These are phyloP conservation scores for Cryptococcus sp. DNA, from an alignment of 1,284 basidiomycete species.

Conservation along the genomic window DNA sequence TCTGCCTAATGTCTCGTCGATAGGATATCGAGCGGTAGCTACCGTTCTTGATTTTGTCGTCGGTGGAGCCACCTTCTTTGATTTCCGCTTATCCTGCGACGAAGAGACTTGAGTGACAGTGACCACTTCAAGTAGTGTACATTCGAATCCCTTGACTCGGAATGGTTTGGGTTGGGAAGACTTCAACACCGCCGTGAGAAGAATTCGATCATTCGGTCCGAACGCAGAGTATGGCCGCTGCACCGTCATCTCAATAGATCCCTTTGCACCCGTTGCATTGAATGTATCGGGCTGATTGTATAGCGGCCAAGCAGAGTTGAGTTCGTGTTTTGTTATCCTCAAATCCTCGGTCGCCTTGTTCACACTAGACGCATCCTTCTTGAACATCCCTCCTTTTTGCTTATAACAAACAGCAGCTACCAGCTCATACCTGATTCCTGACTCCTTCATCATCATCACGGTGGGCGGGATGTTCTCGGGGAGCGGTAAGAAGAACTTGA, in stretches of 20 bases:
- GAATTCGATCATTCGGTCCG: conserved; percentile 74
- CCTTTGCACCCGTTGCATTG: conserved; percentile 57
- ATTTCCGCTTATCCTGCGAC: conserved; percentile 49
- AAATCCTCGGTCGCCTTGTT: conserved; percentile 61
- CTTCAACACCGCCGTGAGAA: conserved; percentile 60
- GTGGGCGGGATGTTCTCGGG: conserved; percentile 79
- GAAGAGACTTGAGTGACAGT: conserved; percentile 32
- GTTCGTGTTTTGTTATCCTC: conserved; percentile 80
- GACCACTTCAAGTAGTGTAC: conserved; percentile 68
- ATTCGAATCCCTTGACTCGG: conserved; percentile 73
- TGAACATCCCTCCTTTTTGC: conserved; percentile 74
- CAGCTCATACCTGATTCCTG: conserved; percentile 79
- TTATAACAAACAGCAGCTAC: conserved; percentile 75
- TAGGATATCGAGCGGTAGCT: conserved; percentile 47
- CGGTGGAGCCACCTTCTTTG: conserved; percentile 55
- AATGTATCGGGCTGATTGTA: conserved; percentile 73
- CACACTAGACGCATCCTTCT: conserved; percentile 60
- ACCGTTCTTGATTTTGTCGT: conserved; percentile 54
- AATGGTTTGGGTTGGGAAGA: conserved; percentile 56
- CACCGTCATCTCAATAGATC: conserved; percentile 63
- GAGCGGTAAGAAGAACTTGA: conserved; percentile 76
- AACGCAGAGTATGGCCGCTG: conserved; percentile 66
- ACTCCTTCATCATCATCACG: conserved; percentile 66
- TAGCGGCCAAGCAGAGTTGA: conserved; percentile 83
- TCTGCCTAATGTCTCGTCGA: conserved; percentile 65